A percentile compares a stretch with the other conserved stretches of the same genome.
Evolutionary conservation across 371 early-diverging fungal species (phyloP).

Genomic region (Mucor saturninus): DNA sequence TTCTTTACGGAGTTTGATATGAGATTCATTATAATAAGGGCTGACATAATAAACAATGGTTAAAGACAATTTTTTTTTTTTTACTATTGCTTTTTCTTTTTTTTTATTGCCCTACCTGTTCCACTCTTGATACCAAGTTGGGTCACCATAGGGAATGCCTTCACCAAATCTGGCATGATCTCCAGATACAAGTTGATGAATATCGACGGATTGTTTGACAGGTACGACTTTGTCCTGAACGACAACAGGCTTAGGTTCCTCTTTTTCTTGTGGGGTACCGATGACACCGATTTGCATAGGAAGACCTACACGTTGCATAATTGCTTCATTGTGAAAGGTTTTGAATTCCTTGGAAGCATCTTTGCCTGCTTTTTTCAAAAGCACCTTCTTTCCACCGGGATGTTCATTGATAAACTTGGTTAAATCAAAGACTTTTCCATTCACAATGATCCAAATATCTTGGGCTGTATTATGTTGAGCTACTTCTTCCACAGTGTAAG

Average conservation of each 20-base stretch:
- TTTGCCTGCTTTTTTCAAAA: constrained; percentile 81
- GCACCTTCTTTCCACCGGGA: constrained; percentile 72
- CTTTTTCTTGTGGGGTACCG: constrained; percentile 36
- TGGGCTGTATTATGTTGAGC: constrained; percentile 71
- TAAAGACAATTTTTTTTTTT: background rate
- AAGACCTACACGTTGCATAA: constrained; percentile 64
- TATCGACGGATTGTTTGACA: background rate
- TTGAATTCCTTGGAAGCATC: constrained; percentile 92
- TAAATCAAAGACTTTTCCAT: constrained; percentile 80
- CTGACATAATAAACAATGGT: constrained; percentile 25
- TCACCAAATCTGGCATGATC: constrained; percentile 69
- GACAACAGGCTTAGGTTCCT: constrained; percentile 24
- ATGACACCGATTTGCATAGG: constrained; percentile 64
- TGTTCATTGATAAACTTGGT: constrained; percentile 82
- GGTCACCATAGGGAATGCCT: constrained; percentile 83
- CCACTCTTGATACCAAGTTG: constrained; percentile 85
- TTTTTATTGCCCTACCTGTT: constrained; percentile 36
- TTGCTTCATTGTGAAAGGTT: constrained; percentile 74
- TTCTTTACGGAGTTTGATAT: constrained; percentile 68
- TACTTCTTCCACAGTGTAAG: constrained; percentile 73
- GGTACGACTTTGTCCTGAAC: constrained; percentile 20
- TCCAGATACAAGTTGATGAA: constrained; percentile 14
- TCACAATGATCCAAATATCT: constrained; percentile 93
- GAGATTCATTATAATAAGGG: constrained; percentile 82
- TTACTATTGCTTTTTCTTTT: constrained; percentile 12